These are phyloP conservation scores for Diatrype stigma DNA, from an alignment of 2,329 filamentous ascomycete genomes.

Conservation along the genomic window DNA sequence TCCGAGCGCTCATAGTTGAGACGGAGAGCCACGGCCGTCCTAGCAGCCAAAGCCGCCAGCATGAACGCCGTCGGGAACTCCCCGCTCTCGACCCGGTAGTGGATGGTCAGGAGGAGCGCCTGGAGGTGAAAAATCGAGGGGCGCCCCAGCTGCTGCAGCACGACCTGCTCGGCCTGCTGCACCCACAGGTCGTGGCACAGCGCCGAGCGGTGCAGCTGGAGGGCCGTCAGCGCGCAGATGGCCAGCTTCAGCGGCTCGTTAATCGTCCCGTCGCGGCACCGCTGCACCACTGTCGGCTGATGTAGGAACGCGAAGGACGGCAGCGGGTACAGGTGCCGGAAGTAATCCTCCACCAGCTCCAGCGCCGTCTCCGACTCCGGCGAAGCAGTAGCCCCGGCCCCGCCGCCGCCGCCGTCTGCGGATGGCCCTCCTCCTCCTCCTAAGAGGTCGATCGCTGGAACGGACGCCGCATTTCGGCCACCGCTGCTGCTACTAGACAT, in stretches of 20 bases:
- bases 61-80: slow-evolving; percentile 31
- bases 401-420: too few relatives aligned
- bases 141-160: slow-evolving; percentile 27
- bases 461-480: neutral
- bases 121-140: slow-evolving; percentile 30
- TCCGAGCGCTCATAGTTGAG: slow-evolving; percentile 36
- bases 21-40: slow-evolving; percentile 33
- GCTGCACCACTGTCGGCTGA: slow-evolving; percentile 26
- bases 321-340: slow-evolving; percentile 26
- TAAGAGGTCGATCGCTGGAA: neutral
- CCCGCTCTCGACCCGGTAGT: slow-evolving; percentile 29
- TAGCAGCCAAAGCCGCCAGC: slow-evolving; percentile 31
- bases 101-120: slow-evolving; percentile 27
- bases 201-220: slow-evolving; percentile 23
- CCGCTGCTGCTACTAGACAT: neutral
- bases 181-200: slow-evolving; percentile 24
- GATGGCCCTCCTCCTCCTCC: too few relatives aligned
- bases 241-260: slow-evolving; percentile 27
- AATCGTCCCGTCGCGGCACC: slow-evolving; percentile 25
- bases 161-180: slow-evolving; percentile 26
- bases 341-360: slow-evolving; percentile 25
- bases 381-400: slow-evolving; percentile 5
- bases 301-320: slow-evolving; percentile 33
- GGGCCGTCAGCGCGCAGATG: slow-evolving; percentile 28
- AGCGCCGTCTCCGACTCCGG: slow-evolving; percentile 13